These are phyloP conservation scores for Eutrema heterophyllum DNA, from an alignment of 345 rosid species.

Conservation along the genomic window DNA sequence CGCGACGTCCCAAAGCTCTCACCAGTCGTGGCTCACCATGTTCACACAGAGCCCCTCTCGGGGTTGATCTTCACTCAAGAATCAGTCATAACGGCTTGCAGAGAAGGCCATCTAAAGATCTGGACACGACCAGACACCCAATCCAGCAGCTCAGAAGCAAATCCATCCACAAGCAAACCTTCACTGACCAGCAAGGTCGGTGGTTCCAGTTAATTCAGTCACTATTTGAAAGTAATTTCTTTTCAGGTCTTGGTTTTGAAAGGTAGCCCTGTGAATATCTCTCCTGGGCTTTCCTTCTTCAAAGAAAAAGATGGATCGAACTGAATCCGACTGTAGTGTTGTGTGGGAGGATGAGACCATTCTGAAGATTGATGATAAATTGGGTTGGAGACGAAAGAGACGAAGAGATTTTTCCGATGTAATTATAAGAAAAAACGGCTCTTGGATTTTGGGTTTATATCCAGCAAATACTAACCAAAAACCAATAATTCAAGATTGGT, in stretches of 20 bases:
- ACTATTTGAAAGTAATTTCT: background rate
- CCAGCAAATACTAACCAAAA: conserved; percentile 13
- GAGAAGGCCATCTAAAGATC: conserved; percentile 88
- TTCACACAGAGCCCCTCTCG: conserved; percentile 87
- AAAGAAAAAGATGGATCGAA: background rate
- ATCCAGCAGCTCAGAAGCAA: conserved; percentile 46
- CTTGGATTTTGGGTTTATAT: background rate
- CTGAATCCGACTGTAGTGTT: background rate
- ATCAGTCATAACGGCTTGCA: conserved; percentile 73
- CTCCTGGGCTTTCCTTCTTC: background rate
- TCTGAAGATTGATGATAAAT: background rate
- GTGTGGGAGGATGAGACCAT: background rate
- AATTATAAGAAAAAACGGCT: conserved; percentile 12
- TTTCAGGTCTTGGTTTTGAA: conserved; percentile 6
- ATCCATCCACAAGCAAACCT: conserved; percentile 7
- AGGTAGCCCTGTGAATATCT: background rate
- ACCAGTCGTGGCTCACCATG: conserved; percentile 77
- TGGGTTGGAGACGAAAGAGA: background rate
- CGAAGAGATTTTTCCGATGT: background rate
- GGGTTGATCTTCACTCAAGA: conserved; percentile 84
- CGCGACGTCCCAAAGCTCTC: conserved; percentile 88
- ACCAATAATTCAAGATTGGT: conserved; percentile 8
- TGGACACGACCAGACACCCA: conserved; percentile 92
- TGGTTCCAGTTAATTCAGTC: conserved; percentile 21
- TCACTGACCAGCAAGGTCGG: conserved; percentile 10